Conservation (phyloP, 106 monocot genomes). For the Gastrodia elata region DNA sequence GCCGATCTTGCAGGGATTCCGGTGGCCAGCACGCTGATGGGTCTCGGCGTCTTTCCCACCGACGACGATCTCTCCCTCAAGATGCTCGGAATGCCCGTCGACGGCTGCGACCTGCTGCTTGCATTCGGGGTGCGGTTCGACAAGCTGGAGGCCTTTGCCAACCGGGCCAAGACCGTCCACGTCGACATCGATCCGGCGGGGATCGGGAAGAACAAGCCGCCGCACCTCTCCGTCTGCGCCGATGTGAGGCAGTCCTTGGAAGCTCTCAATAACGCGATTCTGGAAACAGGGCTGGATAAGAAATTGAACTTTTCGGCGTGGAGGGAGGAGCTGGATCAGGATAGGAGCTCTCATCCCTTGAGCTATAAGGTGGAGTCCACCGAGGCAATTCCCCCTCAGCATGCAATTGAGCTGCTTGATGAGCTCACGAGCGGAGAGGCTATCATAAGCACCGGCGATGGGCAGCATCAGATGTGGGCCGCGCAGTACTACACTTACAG, state of each 20-base stretch:
- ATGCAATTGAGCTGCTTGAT: slow-evolving; percentile 63
- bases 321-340: slow-evolving; percentile 56
- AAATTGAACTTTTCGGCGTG: slow-evolving; percentile 57
- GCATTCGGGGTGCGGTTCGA: slow-evolving; percentile 97
- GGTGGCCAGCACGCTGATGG: slow-evolving; percentile 84
- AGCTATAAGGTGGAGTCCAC: slow-evolving; percentile 65
- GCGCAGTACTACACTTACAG: slow-evolving; percentile 73
- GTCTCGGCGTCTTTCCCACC: slow-evolving; percentile 59
- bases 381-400: slow-evolving; percentile 67
- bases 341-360: slow-evolving; percentile 56
- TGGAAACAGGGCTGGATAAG: slow-evolving; percentile 10
- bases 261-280: slow-evolving; percentile 47
- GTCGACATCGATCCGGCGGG: slow-evolving; percentile 88
- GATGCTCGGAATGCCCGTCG: slow-evolving; percentile 92
- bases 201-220: slow-evolving; percentile 97
- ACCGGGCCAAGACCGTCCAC: slow-evolving; percentile 84
- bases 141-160: slow-evolving; percentile 85
- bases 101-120: slow-evolving; percentile 64
- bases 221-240: slow-evolving; percentile 69
- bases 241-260: slow-evolving; percentile 63
- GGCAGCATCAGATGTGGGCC: slow-evolving; percentile 98
- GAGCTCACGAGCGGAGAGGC: slow-evolving; percentile 82
- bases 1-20: slow-evolving; percentile 75
- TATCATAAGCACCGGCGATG: slow-evolving; percentile 80
- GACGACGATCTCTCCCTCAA: slow-evolving; percentile 47